phyloP scores from a whole-genome alignment of 352 stramenopile species.

The Saprolegnia diclina region DNA sequence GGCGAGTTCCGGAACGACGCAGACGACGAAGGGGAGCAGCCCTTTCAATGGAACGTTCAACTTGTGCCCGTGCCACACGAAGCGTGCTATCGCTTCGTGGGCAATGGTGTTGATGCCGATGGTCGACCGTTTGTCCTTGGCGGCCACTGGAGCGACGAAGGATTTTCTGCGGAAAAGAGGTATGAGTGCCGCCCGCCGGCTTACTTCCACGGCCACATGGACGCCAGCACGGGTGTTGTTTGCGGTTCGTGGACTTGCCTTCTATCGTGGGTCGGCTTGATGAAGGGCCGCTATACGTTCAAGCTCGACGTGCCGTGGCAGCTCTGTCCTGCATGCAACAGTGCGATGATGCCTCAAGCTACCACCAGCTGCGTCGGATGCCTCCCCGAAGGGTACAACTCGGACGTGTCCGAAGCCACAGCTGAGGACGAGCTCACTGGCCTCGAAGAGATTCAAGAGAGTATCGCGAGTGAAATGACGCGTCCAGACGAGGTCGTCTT shows the following conservation, averaged over 20 bases:
- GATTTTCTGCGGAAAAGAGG: not conserved
- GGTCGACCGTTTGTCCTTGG: not conserved
- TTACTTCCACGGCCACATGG: constrained; percentile 5
- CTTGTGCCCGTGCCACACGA: constrained; percentile 3
- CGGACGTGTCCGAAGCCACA: not conserved
- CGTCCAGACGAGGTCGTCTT: not conserved
- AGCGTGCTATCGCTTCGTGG: constrained; percentile 9
- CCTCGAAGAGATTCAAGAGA: constrained; percentile 4
- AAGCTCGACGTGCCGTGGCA: not conserved
- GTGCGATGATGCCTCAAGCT: not conserved
- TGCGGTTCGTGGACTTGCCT: not conserved
- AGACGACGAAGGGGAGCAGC: no score
- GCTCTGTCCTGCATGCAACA: not conserved
- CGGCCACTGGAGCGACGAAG: not conserved
- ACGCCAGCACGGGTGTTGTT: not conserved
- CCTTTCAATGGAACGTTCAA: not conserved
- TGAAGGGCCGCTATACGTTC: not conserved
- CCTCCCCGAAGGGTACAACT: not conserved
- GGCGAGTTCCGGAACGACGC: constrained; percentile 7
- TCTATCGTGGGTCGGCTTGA: not conserved
- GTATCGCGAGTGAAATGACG: not conserved
- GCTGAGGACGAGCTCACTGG: not conserved
- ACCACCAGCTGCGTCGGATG: not conserved
- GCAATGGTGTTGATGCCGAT: not conserved
- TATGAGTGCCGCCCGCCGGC: not conserved